Evolutionary conservation across 345 rosid species (phyloP), one percentile per base, ranked within the genome.

Genomic region (Barbarea vulgaris): DNA sequence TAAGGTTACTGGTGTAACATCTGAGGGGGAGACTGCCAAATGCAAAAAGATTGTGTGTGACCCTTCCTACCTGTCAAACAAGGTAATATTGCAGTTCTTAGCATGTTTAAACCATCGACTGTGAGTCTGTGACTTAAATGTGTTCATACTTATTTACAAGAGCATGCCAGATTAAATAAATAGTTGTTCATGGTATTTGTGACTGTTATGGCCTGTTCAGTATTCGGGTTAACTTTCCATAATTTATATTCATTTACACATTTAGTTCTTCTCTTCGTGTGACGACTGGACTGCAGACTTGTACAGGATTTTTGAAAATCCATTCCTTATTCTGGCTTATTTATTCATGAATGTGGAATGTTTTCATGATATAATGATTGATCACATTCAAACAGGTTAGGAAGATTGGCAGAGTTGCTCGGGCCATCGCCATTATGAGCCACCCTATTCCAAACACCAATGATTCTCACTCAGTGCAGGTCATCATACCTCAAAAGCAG

Each of bases 351-450:
- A 8, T 3, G 24, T 37, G 14, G 18, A 62, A 57, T 27, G 50
- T 7, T 55, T 47, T 62, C 18, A 46, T 61, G 67, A 33, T 27
- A 25, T 69, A 50, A 77, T 64, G 68, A 8, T 22, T 68, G 15
- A 27, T 69, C 72, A 37, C 63, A 17, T 27, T 70, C 17, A 48
- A 84, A 84, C 83, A 95, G 97, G 93, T 87, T n/a, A 63, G 84
- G 85, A 92, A 89, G 85, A 85, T 95, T 9, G 97, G 97, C 21
- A 89, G 54, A 75, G 99, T 95, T 52, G 96, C 96, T 37, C 91
- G 99, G 73, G 99, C 99, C n/a, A 83, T 95, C 22, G 92, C 97
- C 54, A 87, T 95, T 72, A 90, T 95, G 97, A 95, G 91, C 80
- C 97, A 95, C 79, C 96, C 97, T 8, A 87, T 95, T 79, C 97